Evolutionary conservation across 176 grass and related monocot species (phyloP).

Genomic region (Juncus inflexus): DNA sequence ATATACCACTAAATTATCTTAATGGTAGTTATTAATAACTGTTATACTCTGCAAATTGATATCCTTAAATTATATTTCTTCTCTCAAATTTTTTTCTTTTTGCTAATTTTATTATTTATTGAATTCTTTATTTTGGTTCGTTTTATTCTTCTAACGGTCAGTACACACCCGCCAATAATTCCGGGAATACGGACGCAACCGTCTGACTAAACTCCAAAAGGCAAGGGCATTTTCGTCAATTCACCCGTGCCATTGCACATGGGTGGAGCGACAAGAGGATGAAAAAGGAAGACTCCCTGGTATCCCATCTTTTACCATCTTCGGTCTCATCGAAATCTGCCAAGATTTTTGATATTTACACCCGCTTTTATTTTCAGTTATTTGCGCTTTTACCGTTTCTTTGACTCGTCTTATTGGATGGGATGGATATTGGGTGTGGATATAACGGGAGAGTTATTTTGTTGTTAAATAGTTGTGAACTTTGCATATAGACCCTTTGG

Average conservation of each 20-base stretch:
- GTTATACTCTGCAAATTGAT: too few relatives aligned
- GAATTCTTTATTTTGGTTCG: too few relatives aligned
- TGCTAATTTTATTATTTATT: too few relatives aligned
- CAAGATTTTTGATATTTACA: slow-evolving; percentile 10
- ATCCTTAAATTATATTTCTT: too few relatives aligned
- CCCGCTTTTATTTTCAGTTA: not conserved
- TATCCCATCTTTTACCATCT: slow-evolving; percentile 8
- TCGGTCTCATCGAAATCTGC: slow-evolving; percentile 23
- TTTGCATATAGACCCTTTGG: slow-evolving; percentile 16
- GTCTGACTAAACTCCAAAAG: slow-evolving; percentile 22
- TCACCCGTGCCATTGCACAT: slow-evolving; percentile 20
- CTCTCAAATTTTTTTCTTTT: too few relatives aligned
- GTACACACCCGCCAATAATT: slow-evolving; percentile 5
- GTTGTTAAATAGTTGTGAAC: not conserved
- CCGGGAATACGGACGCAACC: slow-evolving; percentile 10
- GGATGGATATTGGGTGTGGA: not conserved
- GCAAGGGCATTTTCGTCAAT: slow-evolving; percentile 11
- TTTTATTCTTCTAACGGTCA: too few relatives aligned
- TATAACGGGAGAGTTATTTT: slow-evolving; percentile 5
- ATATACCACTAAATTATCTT: too few relatives aligned
- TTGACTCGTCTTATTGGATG: slow-evolving; percentile 15
- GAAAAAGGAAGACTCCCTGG: not conserved
- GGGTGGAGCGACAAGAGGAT: slow-evolving; percentile 20
- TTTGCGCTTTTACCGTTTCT: not conserved
- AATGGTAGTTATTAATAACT: too few relatives aligned